Evolutionary conservation across 169 alveolate genomes (phyloP).

Genomic region (Plasmodium chabaudi): DNA sequence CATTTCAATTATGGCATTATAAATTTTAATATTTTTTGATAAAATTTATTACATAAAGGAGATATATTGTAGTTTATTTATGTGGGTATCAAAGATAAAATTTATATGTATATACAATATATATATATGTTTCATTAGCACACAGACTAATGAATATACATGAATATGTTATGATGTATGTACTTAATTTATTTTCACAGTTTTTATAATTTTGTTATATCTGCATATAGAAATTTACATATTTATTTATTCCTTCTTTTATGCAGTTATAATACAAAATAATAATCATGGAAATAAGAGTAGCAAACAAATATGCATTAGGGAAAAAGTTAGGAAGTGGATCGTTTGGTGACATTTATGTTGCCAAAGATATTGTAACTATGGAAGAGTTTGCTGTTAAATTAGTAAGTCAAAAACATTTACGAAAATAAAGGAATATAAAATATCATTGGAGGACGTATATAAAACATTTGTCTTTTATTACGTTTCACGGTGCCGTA

Average conservation of each 20-base stretch:
- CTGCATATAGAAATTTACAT: too few species aligned
- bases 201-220: too few species aligned
- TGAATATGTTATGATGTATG: neutral
- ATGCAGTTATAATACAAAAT: slow-evolving; percentile 51
- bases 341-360: slow-evolving; percentile 98
- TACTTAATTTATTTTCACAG: too few species aligned
- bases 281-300: slow-evolving; percentile 94
- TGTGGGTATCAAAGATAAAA: neutral
- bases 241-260: slow-evolving; percentile 8
- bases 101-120: neutral
- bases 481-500: too few species aligned
- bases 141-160: neutral
- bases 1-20: too few species aligned
- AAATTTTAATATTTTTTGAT: too few species aligned
- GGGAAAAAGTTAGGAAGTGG: slow-evolving; percentile 99
- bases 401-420: slow-evolving; percentile 82
- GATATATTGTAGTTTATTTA: neutral
- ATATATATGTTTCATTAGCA: neutral
- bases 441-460: neutral
- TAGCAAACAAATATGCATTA: slow-evolving; percentile 96
- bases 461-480: too few species aligned
- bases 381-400: slow-evolving; percentile 98
- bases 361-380: slow-evolving; percentile 94
- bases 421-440: slow-evolving; percentile 10
- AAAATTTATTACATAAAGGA: neutral